Conservation (phyloP, 805 yeast genomes). For the Clavispora santaluciae region DNA sequence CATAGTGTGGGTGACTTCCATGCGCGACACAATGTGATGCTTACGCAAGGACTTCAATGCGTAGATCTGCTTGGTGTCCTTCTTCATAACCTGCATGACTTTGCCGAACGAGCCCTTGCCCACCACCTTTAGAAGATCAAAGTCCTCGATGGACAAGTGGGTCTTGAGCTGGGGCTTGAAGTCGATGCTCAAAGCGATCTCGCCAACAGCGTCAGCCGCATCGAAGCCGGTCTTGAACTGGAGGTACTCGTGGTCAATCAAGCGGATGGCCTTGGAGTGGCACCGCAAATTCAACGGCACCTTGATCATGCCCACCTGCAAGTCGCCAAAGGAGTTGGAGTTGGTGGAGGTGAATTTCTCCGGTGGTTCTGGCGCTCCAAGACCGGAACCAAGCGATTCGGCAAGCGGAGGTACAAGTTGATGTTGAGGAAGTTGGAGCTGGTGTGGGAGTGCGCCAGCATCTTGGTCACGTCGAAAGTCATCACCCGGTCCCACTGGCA, state of each 20-base stretch:
- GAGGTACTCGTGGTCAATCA: constrained; percentile 56
- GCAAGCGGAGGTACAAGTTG: constrained; percentile 76
- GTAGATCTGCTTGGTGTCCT: constrained; percentile 90
- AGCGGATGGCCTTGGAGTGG: constrained; percentile 47
- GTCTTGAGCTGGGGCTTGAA: constrained; percentile 59
- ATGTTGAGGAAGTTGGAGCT: constrained; percentile 57
- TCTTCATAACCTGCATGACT: constrained; percentile 97
- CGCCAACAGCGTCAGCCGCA: constrained; percentile 39
- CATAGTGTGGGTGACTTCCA: constrained; percentile 92
- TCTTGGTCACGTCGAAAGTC: constrained; percentile 72
- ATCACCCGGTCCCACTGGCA: constrained; percentile 89
- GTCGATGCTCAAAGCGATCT: constrained; percentile 59
- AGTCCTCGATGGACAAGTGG: constrained; percentile 81
- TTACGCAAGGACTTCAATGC: constrained; percentile 93
- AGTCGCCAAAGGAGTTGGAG: constrained; percentile 51
- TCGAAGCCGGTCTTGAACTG: constrained; percentile 41
- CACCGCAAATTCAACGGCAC: constrained; percentile 54
- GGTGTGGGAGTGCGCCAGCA: constrained; percentile 27
- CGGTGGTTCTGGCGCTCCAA: constrained; percentile 24
- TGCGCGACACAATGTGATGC: constrained; percentile 87
- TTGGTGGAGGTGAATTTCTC: constrained; percentile 32
- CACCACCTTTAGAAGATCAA: constrained; percentile 87
- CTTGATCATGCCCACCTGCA: constrained; percentile 68
- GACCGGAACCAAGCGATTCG: constrained; percentile 53
- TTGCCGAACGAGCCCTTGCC: constrained; percentile 99